Percentiles rank a stretch among this genome's conserved stretches.
Conservation (phyloP, 225 moss, liverwort and hornwort genomes). For the Straminergon stramineum region DNA sequence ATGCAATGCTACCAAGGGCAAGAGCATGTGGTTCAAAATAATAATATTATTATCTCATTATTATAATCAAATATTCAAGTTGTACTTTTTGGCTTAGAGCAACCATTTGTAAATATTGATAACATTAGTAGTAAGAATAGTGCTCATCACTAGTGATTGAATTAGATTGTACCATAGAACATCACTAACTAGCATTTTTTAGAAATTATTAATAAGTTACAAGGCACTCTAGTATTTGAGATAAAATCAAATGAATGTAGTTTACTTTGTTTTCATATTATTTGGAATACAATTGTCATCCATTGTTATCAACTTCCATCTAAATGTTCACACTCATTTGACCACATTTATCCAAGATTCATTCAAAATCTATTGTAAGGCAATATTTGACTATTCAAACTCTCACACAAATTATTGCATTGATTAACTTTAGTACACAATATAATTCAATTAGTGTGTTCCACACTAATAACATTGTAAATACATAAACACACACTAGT, state of each 20-base stretch:
- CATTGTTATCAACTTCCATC: neutral
- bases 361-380: neutral
- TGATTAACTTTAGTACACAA: neutral
- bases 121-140: too few species aligned
- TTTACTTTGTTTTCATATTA: neutral
- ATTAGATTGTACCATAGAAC: neutral
- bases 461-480: fast-evolving
- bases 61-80: neutral
- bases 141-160: neutral
- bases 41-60: neutral
- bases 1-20: too few species aligned
- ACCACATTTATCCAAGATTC: too few species aligned
- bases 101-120: neutral
- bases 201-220: neutral
- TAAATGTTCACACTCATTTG: too few species aligned
- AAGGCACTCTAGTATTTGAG: neutral
- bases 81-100: too few species aligned
- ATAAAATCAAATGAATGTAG: neutral
- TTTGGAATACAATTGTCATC: neutral
- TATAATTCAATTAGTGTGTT: neutral
- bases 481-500: neutral
- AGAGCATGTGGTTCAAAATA: neutral
- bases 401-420: neutral
- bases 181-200: neutral
- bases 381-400: neutral